Base-by-base conservation (phyloP, 73 alveolate species). In the Paramecium octaurelia region DNA sequence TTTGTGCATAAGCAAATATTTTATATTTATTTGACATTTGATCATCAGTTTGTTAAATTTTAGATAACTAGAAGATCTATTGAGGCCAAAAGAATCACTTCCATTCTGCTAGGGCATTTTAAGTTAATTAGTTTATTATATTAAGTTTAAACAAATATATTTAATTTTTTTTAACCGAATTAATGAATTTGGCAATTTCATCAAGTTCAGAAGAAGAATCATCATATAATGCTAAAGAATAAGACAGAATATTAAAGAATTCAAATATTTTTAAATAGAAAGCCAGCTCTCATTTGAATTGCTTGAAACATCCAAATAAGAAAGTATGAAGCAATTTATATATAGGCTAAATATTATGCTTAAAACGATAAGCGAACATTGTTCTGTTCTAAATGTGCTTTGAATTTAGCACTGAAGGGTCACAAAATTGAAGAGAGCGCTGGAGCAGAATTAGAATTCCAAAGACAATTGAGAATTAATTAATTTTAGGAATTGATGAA, bases 341-440 rank as follows among this genome's bases (percentile, higher is more conserved):
- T 43, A 80, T 44, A 80, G 91, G 91, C 91, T 3, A 80, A 80
- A 46, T 80, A 80, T 35, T 80, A 80, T 80, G 48, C 57, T 8
- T 29, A 34, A 20, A 4, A 27, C 48, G 91, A 80, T 80, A 80
- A 80, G 44, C 8, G 91, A 18, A 24, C 70, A 31, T 46, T 80
- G 12, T 80, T 80, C 18, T 80, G 91, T 46, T 80, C 91, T 8
- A 80, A 80, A 44, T 80, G 91, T 80, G 91, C 91, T 12, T 46
- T 80, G 18, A 80, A 80, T 46, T 80, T 80, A 48, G 91, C 91
- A 24, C 14, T 80, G 2, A 80, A 46, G 24, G 91, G 91, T 16
- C 48, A 31, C 14, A 80, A 80, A 35, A 80, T 80, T 10, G 91
- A 80, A 44, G 91, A 80, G 24, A 80, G 75, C 24, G 48, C 70